Percentiles rank a stretch among this genome's conserved stretches.
These are phyloP conservation scores for Beauveria varroae DNA, from an alignment of 2,329 filamentous ascomycete genomes.

Conservation along the genomic window DNA sequence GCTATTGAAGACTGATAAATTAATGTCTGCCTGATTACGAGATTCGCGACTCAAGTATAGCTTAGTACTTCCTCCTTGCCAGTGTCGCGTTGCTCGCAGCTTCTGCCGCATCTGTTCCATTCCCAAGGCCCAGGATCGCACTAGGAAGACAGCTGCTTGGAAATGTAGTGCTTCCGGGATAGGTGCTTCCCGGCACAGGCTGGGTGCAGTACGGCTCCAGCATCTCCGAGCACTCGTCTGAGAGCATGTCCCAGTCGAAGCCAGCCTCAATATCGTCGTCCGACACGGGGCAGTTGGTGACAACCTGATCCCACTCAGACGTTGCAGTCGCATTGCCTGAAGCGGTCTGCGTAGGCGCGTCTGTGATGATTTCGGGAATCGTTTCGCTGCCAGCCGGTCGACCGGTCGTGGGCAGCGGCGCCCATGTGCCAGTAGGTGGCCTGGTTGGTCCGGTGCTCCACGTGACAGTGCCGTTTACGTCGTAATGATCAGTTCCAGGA, in stretches of 20 bases:
- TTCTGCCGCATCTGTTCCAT: not conserved
- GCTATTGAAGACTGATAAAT: not conserved
- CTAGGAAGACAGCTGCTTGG: not conserved
- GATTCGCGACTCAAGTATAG: not conserved
- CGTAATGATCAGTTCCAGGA: not conserved
- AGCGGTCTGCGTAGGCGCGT: not conserved
- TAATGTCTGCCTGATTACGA: no score
- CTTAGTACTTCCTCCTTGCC: not conserved
- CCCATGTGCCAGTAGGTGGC: not conserved
- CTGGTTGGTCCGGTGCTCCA: not conserved
- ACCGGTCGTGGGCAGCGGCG: not conserved
- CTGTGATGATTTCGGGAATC: not conserved
- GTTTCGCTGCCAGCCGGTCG: not conserved
- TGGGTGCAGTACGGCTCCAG: not conserved
- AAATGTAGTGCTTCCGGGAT: not conserved
- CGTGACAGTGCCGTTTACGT: not conserved
- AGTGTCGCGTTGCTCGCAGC: not conserved
- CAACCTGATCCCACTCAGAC: not conserved
- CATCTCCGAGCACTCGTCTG: not conserved
- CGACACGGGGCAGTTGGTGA: not conserved
- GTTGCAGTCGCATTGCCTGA: not conserved
- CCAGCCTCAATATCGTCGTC: not conserved
- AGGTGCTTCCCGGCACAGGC: not conserved
- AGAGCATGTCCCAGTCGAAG: constrained; percentile 1
- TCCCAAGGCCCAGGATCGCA: not conserved